Conservation (phyloP, 2,329 filamentous ascomycete genomes). For the Calonectria pteridis region DNA sequence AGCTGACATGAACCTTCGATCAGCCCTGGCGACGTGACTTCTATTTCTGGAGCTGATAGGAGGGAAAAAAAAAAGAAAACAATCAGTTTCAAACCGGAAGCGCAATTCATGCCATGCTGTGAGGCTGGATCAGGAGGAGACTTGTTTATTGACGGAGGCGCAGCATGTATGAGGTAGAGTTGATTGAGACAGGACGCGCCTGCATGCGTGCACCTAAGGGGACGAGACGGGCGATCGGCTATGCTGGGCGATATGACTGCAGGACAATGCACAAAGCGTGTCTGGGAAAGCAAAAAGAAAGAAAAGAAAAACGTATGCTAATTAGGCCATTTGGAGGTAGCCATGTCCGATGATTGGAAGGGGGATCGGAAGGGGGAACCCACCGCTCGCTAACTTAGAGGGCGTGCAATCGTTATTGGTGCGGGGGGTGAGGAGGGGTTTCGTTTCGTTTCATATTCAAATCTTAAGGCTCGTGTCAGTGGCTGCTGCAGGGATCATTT, state of each 20-base stretch:
- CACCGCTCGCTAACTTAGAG: not conserved
- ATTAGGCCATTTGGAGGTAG: constrained; percentile 10
- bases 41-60: constrained; percentile 18
- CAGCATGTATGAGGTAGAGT: constrained; percentile 20
- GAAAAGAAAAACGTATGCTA: not conserved
- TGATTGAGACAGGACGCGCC: not conserved
- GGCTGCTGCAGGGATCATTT: constrained; percentile 12
- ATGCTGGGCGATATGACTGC: not conserved
- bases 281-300: not conserved
- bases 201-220: too few relatives aligned
- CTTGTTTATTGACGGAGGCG: constrained; percentile 12
- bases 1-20: constrained; percentile 11
- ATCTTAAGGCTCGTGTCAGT: constrained; percentile 14
- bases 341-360: constrained; percentile 11
- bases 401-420: not conserved
- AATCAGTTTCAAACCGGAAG: not conserved
- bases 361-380: not conserved
- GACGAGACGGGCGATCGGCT: not conserved
- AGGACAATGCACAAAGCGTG: not conserved
- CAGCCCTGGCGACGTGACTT: not conserved
- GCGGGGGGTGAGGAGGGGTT: constrained; percentile 7
- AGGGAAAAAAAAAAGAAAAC: constrained; percentile 7
- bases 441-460: constrained; percentile 26
- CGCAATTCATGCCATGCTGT: constrained; percentile 2
- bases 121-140: constrained; percentile 15